phyloP scores from a whole-genome alignment of 2,329 filamentous ascomycete species.

The Leptographium lundbergii region DNA sequence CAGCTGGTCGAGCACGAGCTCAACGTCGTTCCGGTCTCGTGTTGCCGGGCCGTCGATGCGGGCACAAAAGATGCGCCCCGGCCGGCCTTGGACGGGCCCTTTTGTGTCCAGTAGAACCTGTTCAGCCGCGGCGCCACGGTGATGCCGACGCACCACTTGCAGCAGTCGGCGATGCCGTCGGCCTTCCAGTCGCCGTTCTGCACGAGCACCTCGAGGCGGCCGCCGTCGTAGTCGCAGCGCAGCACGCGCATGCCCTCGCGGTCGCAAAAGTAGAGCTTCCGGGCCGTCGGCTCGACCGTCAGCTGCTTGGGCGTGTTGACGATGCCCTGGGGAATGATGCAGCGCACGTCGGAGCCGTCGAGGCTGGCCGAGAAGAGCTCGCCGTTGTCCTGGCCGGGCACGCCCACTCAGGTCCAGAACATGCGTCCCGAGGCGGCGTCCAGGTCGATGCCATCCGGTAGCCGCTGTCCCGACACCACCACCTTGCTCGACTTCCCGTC shows the following conservation, averaged over 20 bases:
- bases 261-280: constrained; percentile 29
- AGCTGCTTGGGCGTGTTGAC: constrained; percentile 38
- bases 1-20: constrained; percentile 27
- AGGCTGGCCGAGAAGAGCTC: constrained; percentile 30
- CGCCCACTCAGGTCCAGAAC: constrained; percentile 39
- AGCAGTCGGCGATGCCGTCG: constrained; percentile 17
- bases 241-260: constrained; percentile 29
- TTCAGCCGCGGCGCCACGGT: constrained; percentile 27
- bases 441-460: constrained; percentile 33
- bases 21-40: constrained; percentile 24
- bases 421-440: constrained; percentile 21
- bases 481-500: constrained; percentile 13
- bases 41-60: constrained; percentile 22
- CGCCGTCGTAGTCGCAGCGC: constrained; percentile 27
- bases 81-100: constrained; percentile 37
- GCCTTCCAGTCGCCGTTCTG: constrained; percentile 18
- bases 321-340: constrained; percentile 28
- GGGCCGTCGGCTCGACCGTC: constrained; percentile 15
- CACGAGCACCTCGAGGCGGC: constrained; percentile 26
- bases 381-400: constrained; percentile 25
- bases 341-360: constrained; percentile 31
- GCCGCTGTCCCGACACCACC: constrained; percentile 15
- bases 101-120: constrained; percentile 48
- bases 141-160: constrained; percentile 44
- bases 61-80: constrained; percentile 40